Evolutionary conservation across 768 basidiomycete species (phyloP), one percentile per base, ranked within the genome.

Genomic region (Mycena capillaripes): DNA sequence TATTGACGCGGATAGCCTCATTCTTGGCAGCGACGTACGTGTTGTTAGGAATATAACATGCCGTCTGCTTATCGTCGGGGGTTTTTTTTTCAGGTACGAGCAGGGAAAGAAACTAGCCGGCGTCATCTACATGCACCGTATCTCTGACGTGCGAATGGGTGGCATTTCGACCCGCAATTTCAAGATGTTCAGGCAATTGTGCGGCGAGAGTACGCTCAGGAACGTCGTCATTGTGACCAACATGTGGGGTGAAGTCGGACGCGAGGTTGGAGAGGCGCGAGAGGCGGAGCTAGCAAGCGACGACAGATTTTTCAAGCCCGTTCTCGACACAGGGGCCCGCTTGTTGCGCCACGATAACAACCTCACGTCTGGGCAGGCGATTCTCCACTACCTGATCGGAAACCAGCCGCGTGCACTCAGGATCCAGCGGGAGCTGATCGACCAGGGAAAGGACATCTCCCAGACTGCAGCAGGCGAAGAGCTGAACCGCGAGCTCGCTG

Each of bases 391-490:
- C 36, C 77, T 91, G 69, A 73, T 87, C 19, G 77, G 80, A 29
- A 84, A 79, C 9, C 78, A 79, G 36, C 85, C 90, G 0, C 74
- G 83, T 7, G 81, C 86, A 4, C 81, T 91, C 6, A 83, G 83
- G 32, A 90, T 92, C 61, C 90, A 91, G 73, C 79, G 82, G 27
- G 90, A 92, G 76, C 80, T 91, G 19, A 87, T 90, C 7, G 86
- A 86, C 68, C 80, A 87, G 73, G 81, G 81, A 44, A 85, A 85
- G 63, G 82, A 86, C 48, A 84, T 91, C 23, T 80, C 85, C 1
- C 81, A 90, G 62, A 91, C 91, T 3, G 79, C 82, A 2, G 90
- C 90, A 1, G 89, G 89, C 1, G 82, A 79, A 17, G 90, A 89
- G 75, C 82, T 92, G 23, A 83, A 83, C 57, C 82, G 84, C 19